Evolutionary conservation across 2,329 filamentous ascomycete genomes (phyloP).

Genomic region (Zasmidium angulare): DNA sequence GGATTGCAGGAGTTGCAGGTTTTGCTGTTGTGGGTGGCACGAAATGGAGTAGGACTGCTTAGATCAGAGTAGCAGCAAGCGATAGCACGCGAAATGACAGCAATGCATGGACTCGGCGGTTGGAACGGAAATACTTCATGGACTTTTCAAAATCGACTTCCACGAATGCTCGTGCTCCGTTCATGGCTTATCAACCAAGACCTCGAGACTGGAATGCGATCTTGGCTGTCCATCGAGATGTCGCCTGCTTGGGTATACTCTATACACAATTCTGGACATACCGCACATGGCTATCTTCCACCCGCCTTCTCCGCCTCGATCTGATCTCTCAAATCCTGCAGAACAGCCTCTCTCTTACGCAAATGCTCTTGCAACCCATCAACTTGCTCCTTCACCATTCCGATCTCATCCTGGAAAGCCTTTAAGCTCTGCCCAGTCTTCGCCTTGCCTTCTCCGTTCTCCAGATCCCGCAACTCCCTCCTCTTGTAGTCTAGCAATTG

Average conservation of each 20-base stretch:
- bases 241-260: background rate
- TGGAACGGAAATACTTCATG: background rate
- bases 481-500: conserved; percentile 95
- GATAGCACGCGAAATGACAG: conserved; percentile 7
- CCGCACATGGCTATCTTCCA: conserved; percentile 15
- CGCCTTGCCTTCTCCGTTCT: conserved; percentile 67
- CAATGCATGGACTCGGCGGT: conserved; percentile 11
- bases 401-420: conserved; percentile 79
- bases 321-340: conserved; percentile 75
- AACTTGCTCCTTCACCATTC: conserved; percentile 89
- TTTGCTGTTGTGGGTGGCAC: conserved; percentile 11
- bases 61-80: conserved; percentile 5
- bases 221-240: too few relatives aligned
- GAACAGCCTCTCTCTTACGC: conserved; percentile 68
- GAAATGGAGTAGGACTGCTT: conserved; percentile 5
- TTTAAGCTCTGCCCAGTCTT: conserved; percentile 72
- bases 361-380: conserved; percentile 85
- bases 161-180: too few relatives aligned
- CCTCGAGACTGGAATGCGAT: too few relatives aligned
- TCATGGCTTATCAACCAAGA: too few relatives aligned
- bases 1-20: conserved; percentile 15
- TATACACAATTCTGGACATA: background rate
- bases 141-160: too few relatives aligned
- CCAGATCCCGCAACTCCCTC: conserved; percentile 71
- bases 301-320: conserved; percentile 71